Percentiles rank a stretch among this genome's conserved stretches.
Evolutionary conservation across 139 green algal genomes (phyloP).

Genomic region (Picochlorum sp.): DNA sequence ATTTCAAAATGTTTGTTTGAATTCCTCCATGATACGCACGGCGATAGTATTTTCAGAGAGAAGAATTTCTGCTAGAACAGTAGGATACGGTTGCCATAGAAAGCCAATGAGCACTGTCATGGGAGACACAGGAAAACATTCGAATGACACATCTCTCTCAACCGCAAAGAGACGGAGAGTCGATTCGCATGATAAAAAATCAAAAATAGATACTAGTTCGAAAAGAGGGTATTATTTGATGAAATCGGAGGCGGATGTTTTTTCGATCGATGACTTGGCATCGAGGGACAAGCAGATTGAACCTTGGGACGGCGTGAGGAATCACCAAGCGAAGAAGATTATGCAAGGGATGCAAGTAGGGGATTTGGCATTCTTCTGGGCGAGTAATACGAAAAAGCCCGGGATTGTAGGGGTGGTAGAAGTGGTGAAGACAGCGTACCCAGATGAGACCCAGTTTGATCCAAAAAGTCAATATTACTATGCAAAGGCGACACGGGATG

Average conservation of each 20-base stretch:
- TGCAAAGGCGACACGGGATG: slow-evolving; percentile 21
- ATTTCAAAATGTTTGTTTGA: no score
- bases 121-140: no score
- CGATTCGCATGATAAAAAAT: background rate
- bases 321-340: slow-evolving; percentile 58
- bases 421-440: slow-evolving; percentile 40
- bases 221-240: slow-evolving; percentile 15
- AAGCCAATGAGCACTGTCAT: no score
- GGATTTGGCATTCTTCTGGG: slow-evolving; percentile 59
- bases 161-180: background rate
- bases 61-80: no score
- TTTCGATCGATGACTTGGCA: slow-evolving; percentile 49
- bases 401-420: slow-evolving; percentile 51
- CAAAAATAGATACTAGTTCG: background rate
- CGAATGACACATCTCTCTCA: no score
- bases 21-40: no score
- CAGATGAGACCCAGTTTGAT: slow-evolving; percentile 52
- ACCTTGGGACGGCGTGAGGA: slow-evolving; percentile 62
- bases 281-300: slow-evolving; percentile 24
- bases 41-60: no score
- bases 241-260: slow-evolving; percentile 59
- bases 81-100: no score
- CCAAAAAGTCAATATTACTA: slow-evolving; percentile 49
- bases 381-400: slow-evolving; percentile 39
- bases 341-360: slow-evolving; percentile 50